Evolutionary conservation across 192 early-diverging fungal genomes (phyloP).

Genomic region (Lunasporangiospora selenospora): DNA sequence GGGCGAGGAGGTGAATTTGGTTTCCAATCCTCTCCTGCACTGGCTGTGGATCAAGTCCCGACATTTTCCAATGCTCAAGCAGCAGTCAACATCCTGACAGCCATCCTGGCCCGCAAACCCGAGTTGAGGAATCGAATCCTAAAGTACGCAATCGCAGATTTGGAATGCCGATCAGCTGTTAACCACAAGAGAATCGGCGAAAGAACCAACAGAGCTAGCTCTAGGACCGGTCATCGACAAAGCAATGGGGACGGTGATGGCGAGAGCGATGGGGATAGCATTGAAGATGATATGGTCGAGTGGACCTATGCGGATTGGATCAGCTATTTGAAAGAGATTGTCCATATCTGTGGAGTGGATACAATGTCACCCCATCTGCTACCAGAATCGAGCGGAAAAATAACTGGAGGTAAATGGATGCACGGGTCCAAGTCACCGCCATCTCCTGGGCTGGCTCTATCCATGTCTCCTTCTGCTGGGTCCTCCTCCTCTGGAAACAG

Average conservation of each 20-base stretch:
- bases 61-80: slow-evolving; percentile 29
- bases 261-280: neutral
- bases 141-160: slow-evolving; percentile 26
- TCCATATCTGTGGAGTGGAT: slow-evolving; percentile 35
- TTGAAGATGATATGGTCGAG: no score
- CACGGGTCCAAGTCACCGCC: no score
- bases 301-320: slow-evolving; percentile 33
- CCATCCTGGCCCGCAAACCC: slow-evolving; percentile 19
- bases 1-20: no score
- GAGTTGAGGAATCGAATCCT: slow-evolving; percentile 23
- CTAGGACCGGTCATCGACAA: no score
- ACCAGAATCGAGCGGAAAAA: no score
- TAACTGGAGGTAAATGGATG: no score
- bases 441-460: no score
- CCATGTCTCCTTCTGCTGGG: no score
- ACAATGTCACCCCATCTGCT: no score
- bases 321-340: slow-evolving; percentile 25
- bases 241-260: neutral
- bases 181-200: neutral
- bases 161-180: neutral
- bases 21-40: slow-evolving; percentile 7
- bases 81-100: slow-evolving; percentile 17
- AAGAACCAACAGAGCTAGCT: no score
- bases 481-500: neutral
- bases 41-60: slow-evolving; percentile 25